Conservation (phyloP, 2,329 filamentous ascomycete genomes). For the Dendrostoma leiphaemia region DNA sequence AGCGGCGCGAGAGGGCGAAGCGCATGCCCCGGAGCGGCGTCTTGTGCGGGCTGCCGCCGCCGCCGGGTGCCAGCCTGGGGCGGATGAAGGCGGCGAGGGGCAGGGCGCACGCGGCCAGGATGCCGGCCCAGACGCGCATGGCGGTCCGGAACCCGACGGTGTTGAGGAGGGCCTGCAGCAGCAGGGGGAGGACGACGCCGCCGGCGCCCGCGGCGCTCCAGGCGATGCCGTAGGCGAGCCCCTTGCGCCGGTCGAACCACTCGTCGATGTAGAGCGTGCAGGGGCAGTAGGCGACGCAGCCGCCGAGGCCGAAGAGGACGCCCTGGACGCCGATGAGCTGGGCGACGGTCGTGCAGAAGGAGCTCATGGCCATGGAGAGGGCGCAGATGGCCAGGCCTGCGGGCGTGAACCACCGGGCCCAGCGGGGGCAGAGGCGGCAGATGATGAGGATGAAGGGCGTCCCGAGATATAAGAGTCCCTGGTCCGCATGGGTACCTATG, state of each 20-base stretch:
- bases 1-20: slow-evolving; percentile 52
- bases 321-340: slow-evolving; percentile 61
- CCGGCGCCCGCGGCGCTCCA: slow-evolving; percentile 52
- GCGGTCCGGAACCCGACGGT: slow-evolving; percentile 50
- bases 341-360: slow-evolving; percentile 48
- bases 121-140: slow-evolving; percentile 50
- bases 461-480: slow-evolving; percentile 53
- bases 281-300: slow-evolving; percentile 53
- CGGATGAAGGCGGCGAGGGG: slow-evolving; percentile 56
- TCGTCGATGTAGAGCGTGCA: slow-evolving; percentile 58
- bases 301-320: slow-evolving; percentile 57
- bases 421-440: slow-evolving; percentile 39
- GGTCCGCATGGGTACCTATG: too few relatives aligned
- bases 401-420: slow-evolving; percentile 40
- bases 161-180: slow-evolving; percentile 50
- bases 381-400: slow-evolving; percentile 49
- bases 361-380: slow-evolving; percentile 49
- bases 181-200: slow-evolving; percentile 49
- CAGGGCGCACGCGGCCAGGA: slow-evolving; percentile 47
- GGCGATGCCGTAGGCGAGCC: slow-evolving; percentile 61
- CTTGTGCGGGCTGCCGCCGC: neutral
- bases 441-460: slow-evolving; percentile 47
- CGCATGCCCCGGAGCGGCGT: slow-evolving; percentile 24
- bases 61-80: slow-evolving; percentile 42
- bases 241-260: slow-evolving; percentile 58